Conservation (phyloP, 1,284 basidiomycete genomes). For the Ustilago shanxiensis region DNA sequence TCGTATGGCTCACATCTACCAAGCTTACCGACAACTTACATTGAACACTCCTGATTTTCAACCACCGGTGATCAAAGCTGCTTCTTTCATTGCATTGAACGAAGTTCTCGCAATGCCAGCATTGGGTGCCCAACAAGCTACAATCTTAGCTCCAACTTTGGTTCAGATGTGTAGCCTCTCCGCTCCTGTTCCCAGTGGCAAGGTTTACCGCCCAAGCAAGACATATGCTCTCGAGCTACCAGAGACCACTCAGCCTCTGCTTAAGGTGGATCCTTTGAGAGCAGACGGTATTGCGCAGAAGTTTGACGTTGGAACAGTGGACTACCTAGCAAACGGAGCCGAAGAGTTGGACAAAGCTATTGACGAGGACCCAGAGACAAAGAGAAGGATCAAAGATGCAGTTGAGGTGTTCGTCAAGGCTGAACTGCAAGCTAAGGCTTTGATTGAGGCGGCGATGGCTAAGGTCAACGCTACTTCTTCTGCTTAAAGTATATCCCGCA, state of each 20-base stretch:
- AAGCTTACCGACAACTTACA: slow-evolving; percentile 28
- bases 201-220: slow-evolving; percentile 36
- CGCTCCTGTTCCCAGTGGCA: slow-evolving; percentile 1
- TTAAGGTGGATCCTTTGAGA: slow-evolving; percentile 33
- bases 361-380: slow-evolving; percentile 24
- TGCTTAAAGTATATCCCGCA: neutral
- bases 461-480: slow-evolving; percentile 19
- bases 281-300: slow-evolving; percentile 25
- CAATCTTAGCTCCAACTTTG: slow-evolving; percentile 35
- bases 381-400: slow-evolving; percentile 36
- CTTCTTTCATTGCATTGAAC: slow-evolving; percentile 38
- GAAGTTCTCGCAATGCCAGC: slow-evolving; percentile 40
- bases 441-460: slow-evolving; percentile 33
- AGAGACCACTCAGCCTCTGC: slow-evolving; percentile 16
- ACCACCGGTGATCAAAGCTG: slow-evolving; percentile 38
- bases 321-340: slow-evolving; percentile 32
- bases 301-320: slow-evolving; percentile 14
- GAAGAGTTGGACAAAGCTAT: slow-evolving; percentile 22
- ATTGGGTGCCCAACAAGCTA: slow-evolving; percentile 37
- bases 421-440: slow-evolving; percentile 26
- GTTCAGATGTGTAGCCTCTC: slow-evolving; percentile 26
- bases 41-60: neutral
- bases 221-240: slow-evolving; percentile 26
- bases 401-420: slow-evolving; percentile 38
- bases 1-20: slow-evolving; percentile 44